Percentiles rank a stretch among this genome's conserved stretches.
phyloP scores from a whole-genome alignment of 257 asterid genomes.

The Ligustrum vulgare region DNA sequence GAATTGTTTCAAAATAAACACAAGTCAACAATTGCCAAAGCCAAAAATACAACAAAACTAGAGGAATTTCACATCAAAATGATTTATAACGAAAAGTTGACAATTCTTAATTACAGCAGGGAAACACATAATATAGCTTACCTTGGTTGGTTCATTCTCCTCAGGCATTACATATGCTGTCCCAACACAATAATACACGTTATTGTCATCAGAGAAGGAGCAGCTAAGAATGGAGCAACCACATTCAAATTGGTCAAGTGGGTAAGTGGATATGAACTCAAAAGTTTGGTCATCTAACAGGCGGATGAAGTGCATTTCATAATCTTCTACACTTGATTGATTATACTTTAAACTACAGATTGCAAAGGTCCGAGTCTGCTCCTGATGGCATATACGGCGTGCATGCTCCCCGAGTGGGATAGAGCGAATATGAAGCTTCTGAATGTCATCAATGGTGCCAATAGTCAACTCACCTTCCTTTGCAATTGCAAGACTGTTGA shows the following conservation, averaged over 20 bases:
- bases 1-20: slow-evolving; percentile 21
- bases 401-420: slow-evolving; percentile 98
- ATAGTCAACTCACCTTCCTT: slow-evolving; percentile 96
- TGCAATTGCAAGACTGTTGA: slow-evolving; percentile 90
- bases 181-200: slow-evolving; percentile 88
- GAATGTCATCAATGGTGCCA: slow-evolving; percentile 97
- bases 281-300: slow-evolving; percentile 95
- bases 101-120: not conserved
- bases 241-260: slow-evolving; percentile 82
- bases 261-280: slow-evolving; percentile 79
- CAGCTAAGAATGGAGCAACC: slow-evolving; percentile 95
- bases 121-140: slow-evolving; percentile 18
- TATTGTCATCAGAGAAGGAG: slow-evolving; percentile 87
- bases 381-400: slow-evolving; percentile 98
- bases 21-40: slow-evolving; percentile 4
- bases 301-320: slow-evolving; percentile 80
- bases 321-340: slow-evolving; percentile 72
- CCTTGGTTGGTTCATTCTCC: slow-evolving; percentile 96
- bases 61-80: not conserved
- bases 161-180: slow-evolving; percentile 96
- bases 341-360: slow-evolving; percentile 75
- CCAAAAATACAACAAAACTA: slow-evolving; percentile 6
- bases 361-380: slow-evolving; percentile 91
- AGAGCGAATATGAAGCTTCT: slow-evolving; percentile 95
- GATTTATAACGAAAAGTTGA: not conserved